These are phyloP conservation scores for Triticum turgidum DNA, from an alignment of 176 grass and related monocot species.

Conservation along the genomic window DNA sequence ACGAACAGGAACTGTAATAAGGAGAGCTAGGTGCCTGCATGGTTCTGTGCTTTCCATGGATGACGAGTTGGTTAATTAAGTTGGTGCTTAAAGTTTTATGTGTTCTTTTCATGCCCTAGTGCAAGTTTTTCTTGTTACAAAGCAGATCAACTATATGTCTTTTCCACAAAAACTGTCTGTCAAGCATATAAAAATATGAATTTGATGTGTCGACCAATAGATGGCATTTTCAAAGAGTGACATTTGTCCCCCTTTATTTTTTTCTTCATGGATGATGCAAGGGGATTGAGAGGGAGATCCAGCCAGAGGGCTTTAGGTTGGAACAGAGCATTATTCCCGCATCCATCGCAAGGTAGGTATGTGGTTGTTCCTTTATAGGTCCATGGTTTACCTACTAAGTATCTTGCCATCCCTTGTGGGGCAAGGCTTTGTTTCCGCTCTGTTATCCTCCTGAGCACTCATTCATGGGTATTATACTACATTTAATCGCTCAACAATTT, in stretches of 20 bases:
- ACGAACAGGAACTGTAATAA: background rate
- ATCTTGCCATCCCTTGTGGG: slow-evolving; percentile 68
- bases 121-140: background rate
- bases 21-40: background rate
- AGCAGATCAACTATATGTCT: background rate
- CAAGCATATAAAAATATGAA: background rate
- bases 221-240: background rate
- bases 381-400: slow-evolving; percentile 84
- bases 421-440: slow-evolving; percentile 45
- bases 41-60: background rate
- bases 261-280: slow-evolving; percentile 41
- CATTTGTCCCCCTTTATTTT: background rate
- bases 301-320: slow-evolving; percentile 49
- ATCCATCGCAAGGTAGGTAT: slow-evolving; percentile 50
- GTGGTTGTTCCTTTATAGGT: slow-evolving; percentile 79
- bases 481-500: background rate
- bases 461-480: background rate
- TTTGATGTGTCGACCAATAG: background rate
- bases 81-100: background rate
- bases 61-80: background rate
- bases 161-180: background rate
- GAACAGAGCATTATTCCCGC: slow-evolving; percentile 48
- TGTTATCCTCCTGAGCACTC: slow-evolving; percentile 19
- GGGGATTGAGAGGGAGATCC: slow-evolving; percentile 39
- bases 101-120: background rate